These are phyloP conservation scores for Entamoeba histolytica DNA, from an alignment of 208 protist genomes.

Conservation along the genomic window DNA sequence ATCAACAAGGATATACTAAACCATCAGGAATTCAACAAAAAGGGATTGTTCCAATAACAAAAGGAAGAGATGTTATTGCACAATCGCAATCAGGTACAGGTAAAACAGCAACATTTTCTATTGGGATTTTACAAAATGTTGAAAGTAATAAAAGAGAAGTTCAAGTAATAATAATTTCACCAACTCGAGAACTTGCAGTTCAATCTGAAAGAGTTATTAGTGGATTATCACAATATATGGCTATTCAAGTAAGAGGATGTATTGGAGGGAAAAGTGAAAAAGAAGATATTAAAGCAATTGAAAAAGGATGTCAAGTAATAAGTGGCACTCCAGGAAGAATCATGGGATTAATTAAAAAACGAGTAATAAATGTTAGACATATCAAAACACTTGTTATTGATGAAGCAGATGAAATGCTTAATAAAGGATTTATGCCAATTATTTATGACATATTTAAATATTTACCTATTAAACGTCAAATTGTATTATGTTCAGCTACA, in stretches of 20 bases:
- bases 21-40: constrained; percentile 90
- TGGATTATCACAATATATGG: constrained; percentile 23
- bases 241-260: constrained; percentile 45
- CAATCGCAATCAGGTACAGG: constrained; percentile 91
- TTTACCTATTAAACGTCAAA: constrained; percentile 50
- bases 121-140: constrained; percentile 42
- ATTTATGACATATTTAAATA: constrained; percentile 92
- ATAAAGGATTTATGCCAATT: constrained; percentile 83
- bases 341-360: constrained; percentile 3
- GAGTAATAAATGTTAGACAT: constrained; percentile 32
- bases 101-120: constrained; percentile 85
- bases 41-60: constrained; percentile 55
- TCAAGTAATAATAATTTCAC: constrained; percentile 82
- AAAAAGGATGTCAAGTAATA: constrained; percentile 56
- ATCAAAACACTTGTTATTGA: constrained; percentile 84
- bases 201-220: constrained; percentile 71
- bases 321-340: constrained; percentile 85
- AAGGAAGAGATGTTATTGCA: constrained; percentile 72
- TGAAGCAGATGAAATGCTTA: constrained; percentile 96
- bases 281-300: constrained; percentile 15
- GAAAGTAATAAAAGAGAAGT: constrained; percentile 48
- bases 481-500: constrained; percentile 89
- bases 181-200: constrained; percentile 79
- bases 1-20: constrained; percentile 58
- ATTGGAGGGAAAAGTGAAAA: constrained; percentile 63